These are phyloP conservation scores for Penicillium taxi DNA, from an alignment of 495 filamentous ascomycete genomes.

Conservation along the genomic window DNA sequence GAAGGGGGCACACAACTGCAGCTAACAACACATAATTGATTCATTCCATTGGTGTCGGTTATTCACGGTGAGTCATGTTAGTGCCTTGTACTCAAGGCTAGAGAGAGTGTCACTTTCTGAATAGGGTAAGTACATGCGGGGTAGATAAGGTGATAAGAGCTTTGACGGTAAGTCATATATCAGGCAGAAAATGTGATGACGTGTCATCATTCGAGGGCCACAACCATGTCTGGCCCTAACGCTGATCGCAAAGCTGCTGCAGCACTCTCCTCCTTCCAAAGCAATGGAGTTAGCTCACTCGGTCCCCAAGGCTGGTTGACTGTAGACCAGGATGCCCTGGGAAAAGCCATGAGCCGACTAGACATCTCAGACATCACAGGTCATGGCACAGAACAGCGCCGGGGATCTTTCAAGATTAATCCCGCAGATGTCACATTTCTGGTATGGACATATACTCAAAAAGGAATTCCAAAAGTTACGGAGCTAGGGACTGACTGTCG, in stretches of 20 bases:
- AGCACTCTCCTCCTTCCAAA: constrained; percentile 69
- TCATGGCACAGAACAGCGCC: constrained; percentile 8
- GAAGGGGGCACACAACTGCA: neutral
- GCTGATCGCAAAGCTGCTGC: constrained; percentile 87
- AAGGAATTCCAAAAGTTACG: no score
- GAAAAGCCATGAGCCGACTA: constrained; percentile 71
- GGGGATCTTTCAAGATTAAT: constrained; percentile 54
- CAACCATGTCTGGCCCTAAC: no score
- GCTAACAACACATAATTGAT: no score
- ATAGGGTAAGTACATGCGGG: no score
- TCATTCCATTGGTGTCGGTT: no score
- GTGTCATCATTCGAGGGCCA: no score
- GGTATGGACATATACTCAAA: constrained; percentile 50
- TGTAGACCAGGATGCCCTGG: constrained; percentile 72
- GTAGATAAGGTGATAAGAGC: no score
- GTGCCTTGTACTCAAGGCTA: no score
- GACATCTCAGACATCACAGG: constrained; percentile 39
- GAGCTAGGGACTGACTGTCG: no score
- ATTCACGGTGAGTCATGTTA: constrained; percentile 22
- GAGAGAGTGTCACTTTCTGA: constrained; percentile 5
- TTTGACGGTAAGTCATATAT: no score
- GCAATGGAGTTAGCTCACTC: constrained; percentile 46
- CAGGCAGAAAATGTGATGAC: no score
- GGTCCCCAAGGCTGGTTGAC: constrained; percentile 37
- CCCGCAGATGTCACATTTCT: constrained; percentile 57